Evolutionary conservation across 2,329 filamentous ascomycete genomes (phyloP), one percentile per base, ranked within the genome.

Genomic region (Colletotrichum lentis): DNA sequence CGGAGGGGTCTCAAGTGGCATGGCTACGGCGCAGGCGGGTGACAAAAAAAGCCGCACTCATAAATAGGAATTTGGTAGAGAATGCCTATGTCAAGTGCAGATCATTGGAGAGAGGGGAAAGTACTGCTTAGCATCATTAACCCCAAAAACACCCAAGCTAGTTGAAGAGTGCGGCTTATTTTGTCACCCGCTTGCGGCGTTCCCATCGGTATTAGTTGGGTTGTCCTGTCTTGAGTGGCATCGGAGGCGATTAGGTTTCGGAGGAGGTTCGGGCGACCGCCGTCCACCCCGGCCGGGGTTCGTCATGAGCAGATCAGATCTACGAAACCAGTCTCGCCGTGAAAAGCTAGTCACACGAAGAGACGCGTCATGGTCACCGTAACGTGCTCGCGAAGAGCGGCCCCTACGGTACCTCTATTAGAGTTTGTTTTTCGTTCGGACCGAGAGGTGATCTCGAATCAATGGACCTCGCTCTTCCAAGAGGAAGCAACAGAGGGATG

Each of bases 261-360:
- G 20, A 22, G 41, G 50, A 37, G 24, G 61, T 54, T 53, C 53
- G 44, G 41, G 61, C 54, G 59, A 64, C 47, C 61, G 47, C 61
- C 8, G 61, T 31, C 16, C 50, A 16, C 44, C 43, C 20, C 37
- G 16, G 22, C 39, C 61, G 41, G 41, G 12, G 31, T 39, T 46
- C 47, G 35, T 53, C 41, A 64, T 43, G 63, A n/a, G 7, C 37
- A 62, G 35, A 66, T 62, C 50, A 43, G 37, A 68, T 44, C 55
- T 52, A 55, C 62, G 31, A 46, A 18, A 37, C 22, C 37, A 43
- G 59, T 37, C n/a, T 67, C 53, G 43, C 47, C 27, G 49, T 18
- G 62, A 47, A 22, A 37, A 43, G 8, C 27, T 31, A 57, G 18
- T 27, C 7, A n/a, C 16, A 43, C 18, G 7, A 47, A 35, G 18